Evolutionary conservation across 2,329 filamentous ascomycete species (phyloP), one percentile per base, ranked within the genome.

Genomic region (Mycogone perniciosa): DNA sequence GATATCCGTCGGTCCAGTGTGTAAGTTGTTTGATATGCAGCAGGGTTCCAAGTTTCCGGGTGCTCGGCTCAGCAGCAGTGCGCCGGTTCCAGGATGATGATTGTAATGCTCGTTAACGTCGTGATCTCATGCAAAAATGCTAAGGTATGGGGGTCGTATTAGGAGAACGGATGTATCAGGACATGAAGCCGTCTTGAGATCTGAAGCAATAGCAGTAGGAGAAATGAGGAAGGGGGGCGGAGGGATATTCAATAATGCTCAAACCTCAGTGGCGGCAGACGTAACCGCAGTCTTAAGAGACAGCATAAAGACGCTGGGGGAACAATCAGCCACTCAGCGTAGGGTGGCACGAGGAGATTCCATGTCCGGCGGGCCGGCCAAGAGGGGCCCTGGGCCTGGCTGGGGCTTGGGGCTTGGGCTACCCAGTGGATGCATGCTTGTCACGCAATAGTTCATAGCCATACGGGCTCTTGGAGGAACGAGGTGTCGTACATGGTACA

Each of bases 161-260:
- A n/a, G 42, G 11, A 29, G 30, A 44, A 8, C 33, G 29, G n/a
- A 13, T 44, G 26, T 35, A 45, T 34, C n/a, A 42, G 31, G 40
- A 34, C 27, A 48, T 38, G 31, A 48, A 35, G 49, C n/a, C 26
- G 29, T 30, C 30, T 27, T 44, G n/a, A 34, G 31, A 45, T 52
- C 46, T 46, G 46, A 50, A 46, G 50, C 46, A 52, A 34, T 35
- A 37, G 33, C 9, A 49, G 50, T 41, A 49, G 40, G 50, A 45
- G 41, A 52, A 52, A 35, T 44, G 41, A 27, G 31, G 41, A 42
- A n/a, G 41, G 20, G 46, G 46, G 50, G 33, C 10, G 26, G 9
- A 27, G 46, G 46, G 50, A 31, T 13, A 29, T 44, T 34, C 39
- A 42, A 7, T 20, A 42, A 42, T 42, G 39, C 42, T 44, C 42